Conservation (phyloP, 2,329 filamentous ascomycete genomes). For the Talaromyces atroroseus region DNA sequence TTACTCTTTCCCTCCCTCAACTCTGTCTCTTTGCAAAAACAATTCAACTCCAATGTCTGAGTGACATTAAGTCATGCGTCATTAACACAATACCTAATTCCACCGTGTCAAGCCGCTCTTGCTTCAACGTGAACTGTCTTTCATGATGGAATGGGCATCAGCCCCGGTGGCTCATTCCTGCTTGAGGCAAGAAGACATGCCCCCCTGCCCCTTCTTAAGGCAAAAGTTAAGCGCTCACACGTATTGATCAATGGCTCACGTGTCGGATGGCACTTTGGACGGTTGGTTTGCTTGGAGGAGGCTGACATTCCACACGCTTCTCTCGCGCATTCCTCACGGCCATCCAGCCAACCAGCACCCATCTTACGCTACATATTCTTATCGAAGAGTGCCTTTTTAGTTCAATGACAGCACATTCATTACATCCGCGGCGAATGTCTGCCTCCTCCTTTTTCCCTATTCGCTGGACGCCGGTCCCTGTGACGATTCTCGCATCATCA, state of each 20-base stretch:
- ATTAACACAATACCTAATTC: neutral
- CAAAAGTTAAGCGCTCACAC: neutral
- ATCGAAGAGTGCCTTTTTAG: neutral
- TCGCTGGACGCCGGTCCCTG: constrained; percentile 10
- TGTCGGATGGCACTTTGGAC: neutral
- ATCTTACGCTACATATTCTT: constrained; percentile 3
- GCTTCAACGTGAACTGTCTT: neutral
- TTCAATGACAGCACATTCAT: constrained; percentile 1
- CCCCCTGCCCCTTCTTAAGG: neutral
- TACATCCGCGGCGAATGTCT: constrained; percentile 7
- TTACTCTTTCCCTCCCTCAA: neutral
- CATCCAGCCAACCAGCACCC: constrained; percentile 8
- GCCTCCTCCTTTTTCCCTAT: constrained; percentile 10
- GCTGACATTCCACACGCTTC: constrained; percentile 11
- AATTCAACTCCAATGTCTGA: neutral
- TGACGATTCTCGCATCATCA: constrained; percentile 6
- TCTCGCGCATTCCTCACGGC: constrained; percentile 9
- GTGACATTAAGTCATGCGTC: neutral
- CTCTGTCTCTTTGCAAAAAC: neutral
- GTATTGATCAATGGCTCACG: neutral
- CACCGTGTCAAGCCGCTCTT: neutral
- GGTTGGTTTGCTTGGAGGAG: constrained; percentile 1
- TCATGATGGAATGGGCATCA: neutral
- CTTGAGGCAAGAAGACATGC: constrained; percentile 5
- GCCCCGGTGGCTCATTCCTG: constrained; percentile 8